These are phyloP conservation scores for Arthroderma sp. DNA, from an alignment of 2,329 filamentous ascomycete genomes.

Conservation along the genomic window DNA sequence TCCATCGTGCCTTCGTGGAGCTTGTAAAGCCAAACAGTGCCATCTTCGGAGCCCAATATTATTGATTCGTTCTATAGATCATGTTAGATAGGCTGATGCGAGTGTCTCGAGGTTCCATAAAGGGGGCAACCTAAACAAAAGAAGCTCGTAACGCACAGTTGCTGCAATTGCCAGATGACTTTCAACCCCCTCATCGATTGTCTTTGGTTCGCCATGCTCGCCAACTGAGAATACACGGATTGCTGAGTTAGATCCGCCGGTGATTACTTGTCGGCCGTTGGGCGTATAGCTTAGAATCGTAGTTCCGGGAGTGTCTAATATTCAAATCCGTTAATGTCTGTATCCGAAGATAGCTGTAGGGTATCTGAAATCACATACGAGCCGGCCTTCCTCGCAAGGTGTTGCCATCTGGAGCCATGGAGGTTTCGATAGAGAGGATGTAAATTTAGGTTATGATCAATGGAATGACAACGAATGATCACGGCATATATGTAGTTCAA, in stretches of 20 bases:
- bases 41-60: conserved; percentile 82
- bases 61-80: conserved; percentile 59
- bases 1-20: conserved; percentile 58
- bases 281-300: conserved; percentile 85
- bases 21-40: conserved; percentile 90
- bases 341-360: background rate
- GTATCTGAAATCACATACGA: conserved; percentile 29
- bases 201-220: conserved; percentile 81
- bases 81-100: conserved; percentile 1
- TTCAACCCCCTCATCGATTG: conserved; percentile 82
- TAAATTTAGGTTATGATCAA: background rate
- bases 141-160: conserved; percentile 36
- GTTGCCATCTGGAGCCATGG: conserved; percentile 13
- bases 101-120: background rate
- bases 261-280: conserved; percentile 74
- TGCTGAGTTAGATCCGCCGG: conserved; percentile 84
- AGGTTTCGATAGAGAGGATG: background rate
- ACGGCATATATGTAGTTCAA: no score
- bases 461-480: background rate
- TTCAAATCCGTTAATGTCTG: conserved; percentile 1
- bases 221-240: conserved; percentile 87
- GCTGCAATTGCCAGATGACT: conserved; percentile 70
- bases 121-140: background rate
- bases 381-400: conserved; percentile 34
- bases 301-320: conserved; percentile 63